Percentiles rank a stretch among this genome's conserved stretches.
These are phyloP conservation scores for Mycosphaerella arachidis DNA, from an alignment of 2,329 filamentous ascomycete genomes.

Conservation along the genomic window DNA sequence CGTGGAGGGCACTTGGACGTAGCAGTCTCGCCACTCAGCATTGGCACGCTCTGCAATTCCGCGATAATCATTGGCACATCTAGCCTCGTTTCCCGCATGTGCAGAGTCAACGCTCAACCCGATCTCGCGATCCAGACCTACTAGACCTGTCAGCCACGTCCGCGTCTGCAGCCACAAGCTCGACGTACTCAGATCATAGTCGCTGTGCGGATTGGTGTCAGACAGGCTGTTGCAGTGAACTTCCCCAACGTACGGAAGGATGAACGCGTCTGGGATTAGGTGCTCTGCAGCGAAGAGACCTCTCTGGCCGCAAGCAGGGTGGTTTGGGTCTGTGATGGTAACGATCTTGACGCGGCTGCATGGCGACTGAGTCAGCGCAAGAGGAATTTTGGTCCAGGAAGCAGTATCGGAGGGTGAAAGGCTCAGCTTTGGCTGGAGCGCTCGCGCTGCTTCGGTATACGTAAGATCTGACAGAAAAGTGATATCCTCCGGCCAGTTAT, in stretches of 20 bases:
- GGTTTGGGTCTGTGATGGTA: slow-evolving; percentile 37
- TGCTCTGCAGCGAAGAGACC: slow-evolving; percentile 46
- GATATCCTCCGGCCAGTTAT: slow-evolving; percentile 16
- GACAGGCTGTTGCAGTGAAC: slow-evolving; percentile 43
- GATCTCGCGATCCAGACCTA: slow-evolving; percentile 43
- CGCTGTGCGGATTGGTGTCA: slow-evolving; percentile 42
- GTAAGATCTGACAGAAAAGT: slow-evolving; percentile 30
- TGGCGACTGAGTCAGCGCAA: slow-evolving; percentile 26
- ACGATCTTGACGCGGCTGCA: slow-evolving; percentile 40
- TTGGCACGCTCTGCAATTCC: slow-evolving; percentile 41
- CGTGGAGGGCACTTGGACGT: slow-evolving; percentile 35
- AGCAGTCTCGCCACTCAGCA: slow-evolving; percentile 36
- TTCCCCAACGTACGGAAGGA: slow-evolving; percentile 48
- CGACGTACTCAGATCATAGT: slow-evolving; percentile 46
- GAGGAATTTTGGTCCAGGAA: slow-evolving; percentile 22
- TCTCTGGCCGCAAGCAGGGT: slow-evolving; percentile 47
- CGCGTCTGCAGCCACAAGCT: not conserved
- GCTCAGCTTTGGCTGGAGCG: slow-evolving; percentile 25
- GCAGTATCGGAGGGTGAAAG: slow-evolving; percentile 24
- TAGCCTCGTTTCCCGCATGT: slow-evolving; percentile 47
- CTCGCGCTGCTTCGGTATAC: slow-evolving; percentile 28
- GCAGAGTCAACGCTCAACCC: slow-evolving; percentile 48
- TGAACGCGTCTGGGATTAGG: slow-evolving; percentile 43
- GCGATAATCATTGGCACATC: slow-evolving; percentile 53
- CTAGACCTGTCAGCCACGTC: not conserved